phyloP scores from a whole-genome alignment of 2,329 filamentous ascomycete genomes.

The Aspergillus alliaceus region DNA sequence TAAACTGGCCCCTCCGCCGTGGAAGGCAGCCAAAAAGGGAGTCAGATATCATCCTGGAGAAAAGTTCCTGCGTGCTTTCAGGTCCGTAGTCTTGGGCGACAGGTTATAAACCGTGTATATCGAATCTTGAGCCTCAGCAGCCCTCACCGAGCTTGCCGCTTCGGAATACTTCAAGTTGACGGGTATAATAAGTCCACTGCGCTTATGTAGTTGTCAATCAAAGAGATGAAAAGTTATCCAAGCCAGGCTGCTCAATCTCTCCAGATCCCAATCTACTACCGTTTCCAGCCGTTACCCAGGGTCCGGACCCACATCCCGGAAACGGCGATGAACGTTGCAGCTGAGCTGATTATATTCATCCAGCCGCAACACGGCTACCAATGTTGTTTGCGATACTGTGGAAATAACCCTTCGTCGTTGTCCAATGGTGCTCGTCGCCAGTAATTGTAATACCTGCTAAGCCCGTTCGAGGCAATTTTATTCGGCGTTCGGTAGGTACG shows the following conservation, averaged over 20 bases:
- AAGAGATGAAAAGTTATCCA: background rate
- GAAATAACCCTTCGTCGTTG: background rate
- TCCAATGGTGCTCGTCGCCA: background rate
- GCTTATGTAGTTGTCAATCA: background rate
- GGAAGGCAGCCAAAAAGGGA: background rate
- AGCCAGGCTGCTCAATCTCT: background rate
- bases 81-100: background rate
- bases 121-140: background rate
- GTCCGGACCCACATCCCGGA: background rate
- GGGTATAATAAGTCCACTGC: background rate
- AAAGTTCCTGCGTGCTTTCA: background rate
- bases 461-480: too few species aligned
- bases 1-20: background rate
- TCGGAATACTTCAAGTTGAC: background rate
- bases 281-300: background rate
- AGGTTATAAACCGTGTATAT: background rate
- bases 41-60: background rate
- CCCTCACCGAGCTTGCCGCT: background rate
- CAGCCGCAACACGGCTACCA: background rate
- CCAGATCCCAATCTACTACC: background rate
- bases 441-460: background rate
- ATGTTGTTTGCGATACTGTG: fast-evolving
- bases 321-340: background rate
- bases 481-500: too few species aligned
- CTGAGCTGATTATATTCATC: background rate